Base-by-base conservation (phyloP, 2,329 filamentous ascomycete genomes). In the Sporothrix schenckii region DNA sequence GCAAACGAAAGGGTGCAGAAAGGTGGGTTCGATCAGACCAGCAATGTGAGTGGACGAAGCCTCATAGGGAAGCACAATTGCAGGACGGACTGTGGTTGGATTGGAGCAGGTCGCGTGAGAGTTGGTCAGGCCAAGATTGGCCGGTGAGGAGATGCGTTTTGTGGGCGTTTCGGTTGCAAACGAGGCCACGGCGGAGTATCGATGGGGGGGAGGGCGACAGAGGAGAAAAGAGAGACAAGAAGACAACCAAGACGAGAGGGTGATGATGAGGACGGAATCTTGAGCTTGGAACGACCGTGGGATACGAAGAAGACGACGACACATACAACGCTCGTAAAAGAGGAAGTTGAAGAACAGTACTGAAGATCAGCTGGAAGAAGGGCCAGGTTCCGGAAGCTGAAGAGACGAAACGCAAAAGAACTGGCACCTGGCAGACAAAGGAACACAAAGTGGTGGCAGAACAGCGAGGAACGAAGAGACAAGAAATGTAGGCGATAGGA, bases 91-190 rank as follows among this genome's bases (percentile, higher is more conserved):
- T 24, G 65, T 47, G 34, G 54, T 68, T 49, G 44, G 65, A 30
- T 60, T 44, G 47, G 21, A 61, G 66, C n/a, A 69, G 70, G 73
- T 74, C 74, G 74, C 71, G 74, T 74, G 74, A 72, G 73, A 72
- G 70, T 71, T 73, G 74, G 74, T 72, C 66, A 34, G 63, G 52
- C 66, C 24, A 30, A 65, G 73, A 75, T 75, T 74, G 74, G 74
- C 69, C 72, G 71, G 52, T 50, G 30, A 56, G 65, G 27, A 24
- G 41, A 11, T 30, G 9, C 27, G 53, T 68, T 50, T 63, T 54
- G 68, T 30, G 63, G 68, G 68, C 24, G 69, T 63, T 68, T 70
- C 34, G 69, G 54, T 53, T 60, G 52, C 58, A 66, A 39, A 49
- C 49, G 49, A 70, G 44, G 54, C 49, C 9, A 56, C 4, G n/a